Base-by-base conservation (phyloP, 2,329 filamentous ascomycete genomes). In the Emericellopsis atlantica region DNA sequence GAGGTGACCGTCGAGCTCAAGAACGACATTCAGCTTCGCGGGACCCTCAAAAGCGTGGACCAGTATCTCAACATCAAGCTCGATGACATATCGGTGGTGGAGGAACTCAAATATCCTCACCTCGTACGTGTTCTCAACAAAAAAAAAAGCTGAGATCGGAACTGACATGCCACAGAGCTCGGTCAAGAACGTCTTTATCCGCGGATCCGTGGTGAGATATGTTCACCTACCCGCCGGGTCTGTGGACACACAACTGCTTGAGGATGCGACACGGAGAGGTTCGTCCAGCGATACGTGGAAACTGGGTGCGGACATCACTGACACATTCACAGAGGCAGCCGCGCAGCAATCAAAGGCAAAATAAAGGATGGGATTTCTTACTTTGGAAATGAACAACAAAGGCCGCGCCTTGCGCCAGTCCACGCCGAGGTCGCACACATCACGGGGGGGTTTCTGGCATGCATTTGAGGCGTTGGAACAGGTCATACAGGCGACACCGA, bases 1-100 rank as follows among this genome's bases (percentile, higher is more conserved):
- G 81, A 93, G 70, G 89, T 98, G 56, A 96, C 89, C 37, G 88
- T 98, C 59, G 92, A 98, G 70, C 84, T 98, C 61, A 98, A 98
- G 69, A 98, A 98, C 63, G 92, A 98, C 66, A 94, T 98, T 53
- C 88, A 89, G 59, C 93, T 98, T 61, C 85, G 86, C 54, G 92
- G 92, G 50, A 93, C 82, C 31, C 74, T 98, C 50, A 98, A 96
- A 72, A 93, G 85, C 57, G 90, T 98, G 50, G 92, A 98, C 61
- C 92, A 96, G 69, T 98, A 94, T 66, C 78, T 98, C 57, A 98
- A 98, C 67, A 95, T 98, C 67, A 96, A 96, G 71, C 78, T 98
- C 39, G 92, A 98, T 57, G 87, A 95, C 56, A 93, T 96, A 46
- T 75, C 81, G 47, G 90, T 96, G 26, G 75, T 95, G 22, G 89